phyloP scores from a whole-genome alignment of 768 basidiomycete genomes.

The Podaxis sp. region DNA sequence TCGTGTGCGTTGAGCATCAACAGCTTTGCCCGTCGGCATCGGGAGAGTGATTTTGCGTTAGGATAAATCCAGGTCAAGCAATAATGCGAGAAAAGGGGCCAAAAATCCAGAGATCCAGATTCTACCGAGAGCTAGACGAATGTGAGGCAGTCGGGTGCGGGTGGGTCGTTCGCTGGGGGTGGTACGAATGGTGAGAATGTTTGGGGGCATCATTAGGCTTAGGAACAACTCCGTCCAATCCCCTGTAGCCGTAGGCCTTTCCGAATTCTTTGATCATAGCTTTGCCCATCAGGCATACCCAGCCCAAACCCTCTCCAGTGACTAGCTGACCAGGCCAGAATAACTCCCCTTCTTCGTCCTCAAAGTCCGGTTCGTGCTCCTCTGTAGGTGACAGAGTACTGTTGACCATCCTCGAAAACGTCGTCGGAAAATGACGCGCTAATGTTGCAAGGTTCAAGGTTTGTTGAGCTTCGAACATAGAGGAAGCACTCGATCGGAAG shows the following conservation, averaged over 20 bases:
- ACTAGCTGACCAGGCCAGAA: conserved; percentile 77
- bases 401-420: conserved; percentile 71
- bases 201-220: conserved; percentile 29
- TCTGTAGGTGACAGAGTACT: conserved; percentile 61
- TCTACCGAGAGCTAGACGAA: conserved; percentile 7
- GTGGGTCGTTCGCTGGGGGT: conserved; percentile 1
- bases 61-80: background rate
- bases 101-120: background rate
- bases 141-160: conserved; percentile 10
- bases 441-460: conserved; percentile 65
- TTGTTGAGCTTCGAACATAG: conserved; percentile 49
- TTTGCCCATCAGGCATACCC: conserved; percentile 86
- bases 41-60: conserved; percentile 1
- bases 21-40: conserved; percentile 7
- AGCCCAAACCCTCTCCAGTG: conserved; percentile 77
- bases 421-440: conserved; percentile 70
- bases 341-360: conserved; percentile 85
- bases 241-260: conserved; percentile 69
- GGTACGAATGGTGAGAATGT: conserved; percentile 1
- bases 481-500: conserved; percentile 40
- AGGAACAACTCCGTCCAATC: conserved; percentile 69
- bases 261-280: conserved; percentile 86
- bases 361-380: conserved; percentile 78
- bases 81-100: background rate
- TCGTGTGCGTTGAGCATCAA: background rate